Evolutionary conservation across 345 rosid genomes (phyloP), one percentile per base, ranked within the genome.

Genomic region (Balakata baccata): DNA sequence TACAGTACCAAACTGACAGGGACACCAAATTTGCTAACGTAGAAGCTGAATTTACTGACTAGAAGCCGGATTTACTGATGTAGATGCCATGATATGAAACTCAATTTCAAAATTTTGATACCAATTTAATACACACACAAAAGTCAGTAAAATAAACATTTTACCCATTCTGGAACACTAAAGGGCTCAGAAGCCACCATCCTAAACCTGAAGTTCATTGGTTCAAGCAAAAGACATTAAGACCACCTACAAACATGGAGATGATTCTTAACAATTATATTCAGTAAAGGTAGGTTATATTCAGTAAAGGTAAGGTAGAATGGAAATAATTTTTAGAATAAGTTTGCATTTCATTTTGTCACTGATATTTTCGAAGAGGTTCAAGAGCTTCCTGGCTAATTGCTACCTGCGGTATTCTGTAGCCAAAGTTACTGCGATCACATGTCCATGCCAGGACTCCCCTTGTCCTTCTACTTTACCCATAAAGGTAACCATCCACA

Each of bases 371-470:
- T 94, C 96, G 0, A 94, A 83, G 77, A 90, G 87, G 83, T 92
- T 92, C 98, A 92, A 90, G 58, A 91, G 86, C 75, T 89, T 92
- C 85, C 91, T 89, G 13, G 98, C 97, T 52, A 96, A 86, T 72
- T 90, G 94, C 84, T 89, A 96, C 86, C 98, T 86, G 60, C 97
- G 88, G 71, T 91, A 96, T 47, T 96, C 96, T 39, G 93, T 83
- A 22, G 97, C 87, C 41, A 93, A 97, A 25, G 99, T 93, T 39
- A 93, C 97, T 3, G 98, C 99, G 17, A 97, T 96, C 18, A 93
- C 98, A 77, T 90, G 99, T 53, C 99, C 98, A 71, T 96, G 98
- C 98, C 98, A 96, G 7, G 96, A 93, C 79, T 93, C 98, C 68
- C 98, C 99, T 38, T 91, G 97, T 66, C 97, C 99, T 87, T 93